These are phyloP conservation scores for Macrocystidia cucumis DNA, from an alignment of 1,284 basidiomycete genomes.

Conservation along the genomic window DNA sequence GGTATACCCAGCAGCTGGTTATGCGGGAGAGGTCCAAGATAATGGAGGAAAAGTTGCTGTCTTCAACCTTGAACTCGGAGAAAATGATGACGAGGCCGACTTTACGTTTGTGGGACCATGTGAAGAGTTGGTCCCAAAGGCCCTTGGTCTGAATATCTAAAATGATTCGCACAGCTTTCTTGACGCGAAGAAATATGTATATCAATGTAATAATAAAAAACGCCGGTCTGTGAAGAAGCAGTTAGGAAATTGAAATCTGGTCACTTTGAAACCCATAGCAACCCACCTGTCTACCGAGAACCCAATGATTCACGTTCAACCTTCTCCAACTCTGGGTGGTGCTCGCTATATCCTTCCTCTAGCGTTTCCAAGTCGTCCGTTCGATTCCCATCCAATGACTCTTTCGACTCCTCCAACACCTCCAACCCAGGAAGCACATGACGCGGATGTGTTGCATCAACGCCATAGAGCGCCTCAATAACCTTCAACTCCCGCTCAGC, in stretches of 20 bases:
- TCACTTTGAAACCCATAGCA: too few species aligned
- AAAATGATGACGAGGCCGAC: constrained; percentile 32
- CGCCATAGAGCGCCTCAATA: constrained; percentile 54
- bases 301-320: too few species aligned
- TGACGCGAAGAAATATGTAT: too few species aligned
- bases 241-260: too few species aligned
- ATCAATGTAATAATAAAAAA: too few species aligned
- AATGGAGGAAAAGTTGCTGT: constrained; percentile 41
- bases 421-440: constrained; percentile 46
- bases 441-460: constrained; percentile 22
- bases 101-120: constrained; percentile 42
- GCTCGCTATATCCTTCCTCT: constrained; percentile 4
- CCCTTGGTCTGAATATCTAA: constrained; percentile 18
- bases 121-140: constrained; percentile 33
- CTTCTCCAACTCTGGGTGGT: too few species aligned
- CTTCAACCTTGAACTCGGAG: constrained; percentile 48
- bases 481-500: constrained; percentile 37
- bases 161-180: too few species aligned
- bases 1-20: constrained; percentile 33
- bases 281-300: too few species aligned
- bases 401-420: constrained; percentile 41
- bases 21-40: constrained; percentile 22
- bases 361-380: constrained; percentile 16
- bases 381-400: constrained; percentile 19
- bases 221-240: too few species aligned